phyloP scores from a whole-genome alignment of 1,284 basidiomycete genomes.

The Leccinum ponderosum region DNA sequence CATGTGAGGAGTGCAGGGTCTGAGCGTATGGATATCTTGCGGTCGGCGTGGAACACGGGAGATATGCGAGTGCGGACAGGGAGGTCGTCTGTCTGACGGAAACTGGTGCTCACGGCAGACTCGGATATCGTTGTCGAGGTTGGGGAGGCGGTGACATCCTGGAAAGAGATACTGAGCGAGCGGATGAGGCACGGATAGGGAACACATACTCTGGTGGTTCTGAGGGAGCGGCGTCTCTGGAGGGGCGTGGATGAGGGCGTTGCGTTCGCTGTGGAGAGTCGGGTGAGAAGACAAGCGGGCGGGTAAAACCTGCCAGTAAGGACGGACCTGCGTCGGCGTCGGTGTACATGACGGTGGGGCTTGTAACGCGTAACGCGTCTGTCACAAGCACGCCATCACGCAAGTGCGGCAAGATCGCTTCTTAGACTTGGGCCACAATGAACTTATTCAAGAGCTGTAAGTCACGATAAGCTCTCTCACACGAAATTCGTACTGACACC shows the following conservation, averaged over 20 bases:
- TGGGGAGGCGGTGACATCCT: slow-evolving; percentile 28
- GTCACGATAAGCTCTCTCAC: slow-evolving; percentile 35
- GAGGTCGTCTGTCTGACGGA: slow-evolving; percentile 22
- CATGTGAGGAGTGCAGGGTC: slow-evolving; percentile 67
- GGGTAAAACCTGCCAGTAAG: neutral
- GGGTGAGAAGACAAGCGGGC: neutral
- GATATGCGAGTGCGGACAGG: slow-evolving; percentile 25
- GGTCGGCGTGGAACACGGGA: slow-evolving; percentile 31
- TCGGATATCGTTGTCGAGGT: slow-evolving; percentile 37
- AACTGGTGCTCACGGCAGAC: slow-evolving; percentile 21
- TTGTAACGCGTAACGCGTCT: slow-evolving; percentile 24
- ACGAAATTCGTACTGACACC: slow-evolving; percentile 15
- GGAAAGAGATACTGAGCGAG: neutral
- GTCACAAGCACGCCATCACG: slow-evolving; percentile 23
- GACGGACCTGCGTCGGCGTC: slow-evolving; percentile 10
- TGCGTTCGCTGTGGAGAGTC: slow-evolving; percentile 2
- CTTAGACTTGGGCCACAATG: slow-evolving; percentile 47
- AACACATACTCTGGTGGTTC: slow-evolving; percentile 16
- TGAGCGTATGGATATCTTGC: slow-evolving; percentile 52
- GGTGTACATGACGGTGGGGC: slow-evolving; percentile 14
- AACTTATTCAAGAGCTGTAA: slow-evolving; percentile 82
- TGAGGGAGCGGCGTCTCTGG: slow-evolving; percentile 12
- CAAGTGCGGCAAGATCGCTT: slow-evolving; percentile 9
- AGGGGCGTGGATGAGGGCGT: slow-evolving; percentile 13
- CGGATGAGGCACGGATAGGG: neutral